These are phyloP conservation scores for Saccharomycopsis babjevae DNA, from an alignment of 805 yeast species.

Conservation along the genomic window DNA sequence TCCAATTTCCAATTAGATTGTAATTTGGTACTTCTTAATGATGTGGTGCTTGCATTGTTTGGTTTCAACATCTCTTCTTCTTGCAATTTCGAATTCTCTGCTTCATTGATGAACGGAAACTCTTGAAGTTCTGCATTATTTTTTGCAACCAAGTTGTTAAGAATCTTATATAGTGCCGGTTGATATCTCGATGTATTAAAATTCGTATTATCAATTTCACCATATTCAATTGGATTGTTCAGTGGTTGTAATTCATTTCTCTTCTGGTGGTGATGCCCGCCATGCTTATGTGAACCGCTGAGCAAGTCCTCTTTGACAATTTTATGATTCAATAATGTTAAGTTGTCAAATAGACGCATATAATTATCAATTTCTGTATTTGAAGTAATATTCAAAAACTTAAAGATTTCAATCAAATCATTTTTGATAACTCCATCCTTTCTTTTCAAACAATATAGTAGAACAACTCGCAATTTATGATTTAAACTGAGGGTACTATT, in stretches of 20 bases:
- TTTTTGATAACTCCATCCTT: conserved; percentile 61
- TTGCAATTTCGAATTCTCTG: conserved; percentile 43
- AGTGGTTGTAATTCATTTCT: neutral
- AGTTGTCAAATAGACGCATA: conserved; percentile 46
- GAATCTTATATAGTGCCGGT: conserved; percentile 55
- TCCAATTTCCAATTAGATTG: conserved; percentile 52
- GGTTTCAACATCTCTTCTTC: conserved; percentile 21
- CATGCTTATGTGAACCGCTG: conserved; percentile 19
- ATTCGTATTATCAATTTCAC: conserved; percentile 21
- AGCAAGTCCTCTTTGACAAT: conserved; percentile 18
- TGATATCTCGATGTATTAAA: conserved; percentile 63
- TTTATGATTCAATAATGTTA: conserved; percentile 31
- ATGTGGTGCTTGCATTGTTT: conserved; percentile 26
- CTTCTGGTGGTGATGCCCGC: conserved; percentile 27
- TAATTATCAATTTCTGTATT: conserved; percentile 34
- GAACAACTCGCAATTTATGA: conserved; percentile 67
- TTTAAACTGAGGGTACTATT: conserved; percentile 39
- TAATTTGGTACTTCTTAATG: conserved; percentile 61
- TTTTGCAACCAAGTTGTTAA: conserved; percentile 37
- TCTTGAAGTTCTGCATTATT: conserved; percentile 37
- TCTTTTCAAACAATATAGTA: conserved; percentile 67
- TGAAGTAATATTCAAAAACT: conserved; percentile 37
- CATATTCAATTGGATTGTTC: conserved; percentile 2
- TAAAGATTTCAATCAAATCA: conserved; percentile 62
- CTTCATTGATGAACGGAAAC: conserved; percentile 71